A percentile compares a stretch with the other conserved stretches of the same genome.
Conservation (phyloP, 345 rosid genomes). For the Cochlearia excelsa region DNA sequence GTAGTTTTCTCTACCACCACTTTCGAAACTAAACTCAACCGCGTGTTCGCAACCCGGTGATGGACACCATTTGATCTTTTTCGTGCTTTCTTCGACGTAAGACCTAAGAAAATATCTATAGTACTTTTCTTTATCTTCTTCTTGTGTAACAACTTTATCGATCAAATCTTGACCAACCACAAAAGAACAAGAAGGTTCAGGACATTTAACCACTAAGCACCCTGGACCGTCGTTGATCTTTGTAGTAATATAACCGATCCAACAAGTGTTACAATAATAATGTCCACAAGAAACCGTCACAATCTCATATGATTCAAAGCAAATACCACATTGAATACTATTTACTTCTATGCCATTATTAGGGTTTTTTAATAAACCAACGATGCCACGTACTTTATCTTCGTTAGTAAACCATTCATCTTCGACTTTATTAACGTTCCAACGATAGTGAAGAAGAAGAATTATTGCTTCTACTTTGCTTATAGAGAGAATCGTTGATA, state of each 20-base stretch:
- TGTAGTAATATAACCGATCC: constrained; percentile 44
- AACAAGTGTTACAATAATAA: constrained; percentile 75
- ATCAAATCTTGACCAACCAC: constrained; percentile 32
- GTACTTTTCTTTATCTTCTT: constrained; percentile 23
- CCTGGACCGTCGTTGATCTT: constrained; percentile 23
- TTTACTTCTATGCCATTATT: constrained; percentile 31
- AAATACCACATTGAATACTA: constrained; percentile 68
- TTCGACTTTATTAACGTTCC: constrained; percentile 66
- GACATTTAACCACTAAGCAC: constrained; percentile 30
- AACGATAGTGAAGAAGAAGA: constrained; percentile 61
- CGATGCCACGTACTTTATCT: constrained; percentile 54
- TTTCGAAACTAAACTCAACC: constrained; percentile 1
- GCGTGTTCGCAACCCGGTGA: constrained; percentile 90
- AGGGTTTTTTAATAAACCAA: constrained; percentile 61
- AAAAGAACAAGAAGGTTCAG: constrained; percentile 28
- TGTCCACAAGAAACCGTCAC: constrained; percentile 78
- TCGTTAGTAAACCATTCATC: constrained; percentile 92
- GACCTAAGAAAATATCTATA: constrained; percentile 38
- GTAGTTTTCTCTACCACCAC: constrained; percentile 2
- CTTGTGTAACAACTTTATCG: not conserved
- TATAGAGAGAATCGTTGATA: constrained; percentile 8
- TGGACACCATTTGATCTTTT: constrained; percentile 97
- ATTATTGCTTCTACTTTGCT: constrained; percentile 41
- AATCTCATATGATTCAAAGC: constrained; percentile 58
- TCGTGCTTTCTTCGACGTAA: constrained; percentile 67